Base-by-base conservation (phyloP, 345 rosid genomes). In the Linum tenue region DNA sequence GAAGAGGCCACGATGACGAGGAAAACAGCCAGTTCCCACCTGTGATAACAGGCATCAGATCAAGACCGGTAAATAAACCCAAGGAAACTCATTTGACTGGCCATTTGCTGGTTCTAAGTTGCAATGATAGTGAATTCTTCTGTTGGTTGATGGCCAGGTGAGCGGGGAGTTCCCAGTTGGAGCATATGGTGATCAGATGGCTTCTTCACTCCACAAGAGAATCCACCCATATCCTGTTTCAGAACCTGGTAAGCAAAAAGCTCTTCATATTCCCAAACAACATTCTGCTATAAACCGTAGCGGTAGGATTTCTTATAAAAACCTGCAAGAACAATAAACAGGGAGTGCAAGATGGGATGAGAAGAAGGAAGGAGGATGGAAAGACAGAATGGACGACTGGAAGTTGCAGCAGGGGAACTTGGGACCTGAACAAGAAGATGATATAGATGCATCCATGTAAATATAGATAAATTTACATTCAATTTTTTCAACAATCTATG, bases 1-100 rank as follows among this genome's bases (percentile, higher is more conserved):
- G 99, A 61, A 88, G 99, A 85, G 97, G 99, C 22, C 92, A 76
- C 53, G 92, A 86, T 5, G 96, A 86, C 60, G 97, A 90, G n/a
- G 97, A 88, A 61, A 79, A 73, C 4, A 70, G 82, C 14, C 88
- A 85, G 16, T 82, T 88, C 72, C 96, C 91, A 57, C 84, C 83
- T 2, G 83, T 88, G 69, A 80, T 83, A 16, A 56, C 94, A 2
- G 96, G 91, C 37, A 78, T 58, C 6, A 80, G 89, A 72, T 82
- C 97, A 39, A 81, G 89, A 83, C 89, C 82, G 15, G 98, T 92
- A 80, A 81, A 73, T 17, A n/a, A 5, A 17, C 0, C 14, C 2
- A 57, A 57, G 15, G n/a, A 59, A 64, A 2, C 15, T 16, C 43
- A 16, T 38, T 5, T 0, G 1, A 56, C 16, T 56, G 40, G 7